phyloP scores from a whole-genome alignment of 169 alveolate species.

The Theileria orientalis region DNA sequence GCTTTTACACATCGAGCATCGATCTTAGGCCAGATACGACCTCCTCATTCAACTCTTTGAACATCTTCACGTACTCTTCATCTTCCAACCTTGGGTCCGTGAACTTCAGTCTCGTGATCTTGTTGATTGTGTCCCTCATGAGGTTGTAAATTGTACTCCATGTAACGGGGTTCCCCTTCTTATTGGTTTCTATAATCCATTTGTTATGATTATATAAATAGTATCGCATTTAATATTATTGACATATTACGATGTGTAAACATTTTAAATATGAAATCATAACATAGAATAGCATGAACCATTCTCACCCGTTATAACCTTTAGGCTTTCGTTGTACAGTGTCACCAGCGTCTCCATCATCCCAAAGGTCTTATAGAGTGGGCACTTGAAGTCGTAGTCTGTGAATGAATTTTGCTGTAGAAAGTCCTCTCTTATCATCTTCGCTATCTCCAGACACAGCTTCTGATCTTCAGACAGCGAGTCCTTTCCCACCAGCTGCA shows the following conservation, averaged over 20 bases:
- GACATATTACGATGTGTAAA: too few relatives aligned
- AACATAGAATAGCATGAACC: neutral
- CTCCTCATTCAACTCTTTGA: constrained; percentile 51
- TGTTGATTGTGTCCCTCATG: constrained; percentile 86
- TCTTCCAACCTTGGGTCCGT: constrained; percentile 47
- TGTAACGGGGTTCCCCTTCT: constrained; percentile 85
- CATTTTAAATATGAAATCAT: too few relatives aligned
- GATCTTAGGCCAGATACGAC: constrained; percentile 48
- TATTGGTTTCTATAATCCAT: constrained; percentile 74
- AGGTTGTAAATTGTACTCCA: constrained; percentile 91
- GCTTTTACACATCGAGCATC: constrained; percentile 39
- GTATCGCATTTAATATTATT: too few relatives aligned
- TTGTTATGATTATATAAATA: constrained; percentile 18
- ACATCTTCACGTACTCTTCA: constrained; percentile 37
- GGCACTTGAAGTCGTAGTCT: constrained; percentile 96
- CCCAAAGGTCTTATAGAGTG: constrained; percentile 93
- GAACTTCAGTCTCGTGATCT: constrained; percentile 90
- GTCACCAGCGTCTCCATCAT: constrained; percentile 94
- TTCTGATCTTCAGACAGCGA: constrained; percentile 96
- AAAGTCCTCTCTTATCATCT: constrained; percentile 96
- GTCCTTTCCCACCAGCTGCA: constrained; percentile 97
- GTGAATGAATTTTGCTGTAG: constrained; percentile 97
- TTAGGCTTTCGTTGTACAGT: constrained; percentile 90
- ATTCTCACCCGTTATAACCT: constrained; percentile 75
- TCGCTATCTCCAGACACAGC: constrained; percentile 91